Conservation (phyloP, 176 grass and related monocot genomes). For the Eragrostis curvula region DNA sequence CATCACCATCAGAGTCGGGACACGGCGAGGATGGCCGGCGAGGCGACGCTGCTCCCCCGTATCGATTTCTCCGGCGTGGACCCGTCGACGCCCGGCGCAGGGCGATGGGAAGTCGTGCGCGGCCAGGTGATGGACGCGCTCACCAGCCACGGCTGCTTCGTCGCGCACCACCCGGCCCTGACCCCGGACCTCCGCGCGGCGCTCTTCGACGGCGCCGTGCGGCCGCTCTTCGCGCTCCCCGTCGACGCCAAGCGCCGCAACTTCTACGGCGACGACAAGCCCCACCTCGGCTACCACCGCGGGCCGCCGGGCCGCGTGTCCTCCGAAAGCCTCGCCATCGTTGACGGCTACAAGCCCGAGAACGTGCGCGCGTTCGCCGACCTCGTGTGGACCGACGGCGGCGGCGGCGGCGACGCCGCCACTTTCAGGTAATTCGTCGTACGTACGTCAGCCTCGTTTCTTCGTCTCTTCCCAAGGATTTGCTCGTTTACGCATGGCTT, state of each 20-base stretch:
- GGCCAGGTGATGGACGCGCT: conserved; percentile 54
- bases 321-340: too few species aligned
- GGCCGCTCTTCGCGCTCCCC: too few species aligned
- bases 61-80: conserved; percentile 38
- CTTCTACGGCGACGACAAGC: conserved; percentile 43
- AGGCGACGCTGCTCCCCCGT: neutral
- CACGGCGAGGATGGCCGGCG: too few species aligned
- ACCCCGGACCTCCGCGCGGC: conserved; percentile 22
- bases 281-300: conserved; percentile 39
- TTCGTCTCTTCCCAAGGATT: neutral
- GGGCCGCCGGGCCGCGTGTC: neutral
- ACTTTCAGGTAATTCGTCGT: too few species aligned
- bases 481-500: neutral
- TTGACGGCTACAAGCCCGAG: too few species aligned
- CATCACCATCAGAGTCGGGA: too few species aligned
- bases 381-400: too few species aligned
- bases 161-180: conserved; percentile 48
- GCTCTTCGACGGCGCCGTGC: conserved; percentile 51
- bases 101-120: neutral
- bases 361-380: too few species aligned
- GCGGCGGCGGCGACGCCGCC: neutral
- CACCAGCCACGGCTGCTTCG: conserved; percentile 55
- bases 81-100: neutral
- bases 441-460: too few species aligned
- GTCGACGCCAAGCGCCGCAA: too few species aligned